Evolutionary conservation across 108 stramenopile species (phyloP), one percentile per base, ranked within the genome.

Genomic region (Stephanodiscus minutulus): DNA sequence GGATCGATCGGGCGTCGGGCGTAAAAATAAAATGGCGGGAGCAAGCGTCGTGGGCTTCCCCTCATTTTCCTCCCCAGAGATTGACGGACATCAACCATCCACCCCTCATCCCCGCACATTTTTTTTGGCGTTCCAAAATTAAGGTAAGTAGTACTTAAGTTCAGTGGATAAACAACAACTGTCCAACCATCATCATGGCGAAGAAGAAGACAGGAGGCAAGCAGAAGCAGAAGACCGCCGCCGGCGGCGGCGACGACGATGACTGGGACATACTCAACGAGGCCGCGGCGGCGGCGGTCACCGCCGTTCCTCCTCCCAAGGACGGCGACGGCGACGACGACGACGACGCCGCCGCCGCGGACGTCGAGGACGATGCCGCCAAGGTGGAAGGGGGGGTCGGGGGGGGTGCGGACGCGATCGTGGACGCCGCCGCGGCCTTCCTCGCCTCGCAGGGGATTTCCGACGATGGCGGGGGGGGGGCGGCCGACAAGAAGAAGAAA

Each of bases 361-460:
- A 52, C 4, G 62, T 27, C 35, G 73, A 53, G 15, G 47, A 56
- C 11, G 56, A 33, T 27, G 47, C 27, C 13, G 60, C 54, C 27
- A 31, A 76, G 46, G 64, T 39, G 8, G 62, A 49, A 24, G 64
- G 59, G 12, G 82, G 50, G 4, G 77, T 21, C 1, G 25, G 48
- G 21, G 61, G 22, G 21, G 64, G 48, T 8, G 36, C 70, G 17
- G 85, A 71, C 21, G 90, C 65, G 22, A 87, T 67, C 11, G 87
- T 50, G 7, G 91, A 68, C 11, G 83, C 50, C 6, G 76, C 65
- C 5, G 84, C 93, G 39, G 93, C 91, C 8, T 93, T 95, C 68
- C 69, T 92, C 57, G 91, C 90, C 0, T 86, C 91, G 9, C 84
- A 88, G 54, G 91, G 88, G 15, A 68, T 92, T 17, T 76, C 73